A percentile compares a stretch with the other conserved stretches of the same genome.
Evolutionary conservation across 495 filamentous ascomycete genomes (phyloP).

Genomic region (Cercophora sp.): DNA sequence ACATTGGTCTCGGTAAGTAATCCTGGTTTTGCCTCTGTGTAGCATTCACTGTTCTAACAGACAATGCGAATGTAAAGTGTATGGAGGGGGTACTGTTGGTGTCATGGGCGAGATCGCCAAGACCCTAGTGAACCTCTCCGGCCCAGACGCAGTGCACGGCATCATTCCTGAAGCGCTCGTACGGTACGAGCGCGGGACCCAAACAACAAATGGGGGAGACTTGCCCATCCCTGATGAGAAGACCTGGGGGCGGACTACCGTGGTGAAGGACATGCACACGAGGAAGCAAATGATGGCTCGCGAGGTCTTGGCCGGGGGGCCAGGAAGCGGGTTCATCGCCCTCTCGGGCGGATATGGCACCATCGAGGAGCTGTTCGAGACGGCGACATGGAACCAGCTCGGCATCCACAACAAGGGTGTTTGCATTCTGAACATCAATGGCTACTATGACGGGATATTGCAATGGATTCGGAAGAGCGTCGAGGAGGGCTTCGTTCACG

Average conservation of each 20-base stretch:
- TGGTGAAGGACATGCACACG: slow-evolving; percentile 93
- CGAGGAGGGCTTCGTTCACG: slow-evolving; percentile 67
- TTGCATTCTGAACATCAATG: slow-evolving; percentile 77
- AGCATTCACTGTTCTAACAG: no score
- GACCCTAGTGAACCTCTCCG: slow-evolving; percentile 80
- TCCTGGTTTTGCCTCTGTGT: no score
- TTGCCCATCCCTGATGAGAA: slow-evolving; percentile 51
- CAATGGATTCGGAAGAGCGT: slow-evolving; percentile 79
- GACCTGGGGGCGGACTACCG: slow-evolving; percentile 76
- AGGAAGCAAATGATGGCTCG: slow-evolving; percentile 89
- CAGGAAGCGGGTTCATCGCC: slow-evolving; percentile 84
- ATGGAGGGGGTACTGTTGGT: slow-evolving; percentile 90
- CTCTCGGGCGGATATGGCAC: slow-evolving; percentile 90
- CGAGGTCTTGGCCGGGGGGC: slow-evolving; percentile 75
- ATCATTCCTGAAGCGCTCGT: slow-evolving; percentile 86
- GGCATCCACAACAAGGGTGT: slow-evolving; percentile 85
- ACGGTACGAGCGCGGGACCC: slow-evolving; percentile 64
- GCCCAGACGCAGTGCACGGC: slow-evolving; percentile 81
- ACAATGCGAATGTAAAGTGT: slow-evolving; percentile 59
- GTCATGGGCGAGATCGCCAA: slow-evolving; percentile 91
- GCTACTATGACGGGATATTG: slow-evolving; percentile 85
- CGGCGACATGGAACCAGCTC: slow-evolving; percentile 95
- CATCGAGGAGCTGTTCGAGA: slow-evolving; percentile 94
- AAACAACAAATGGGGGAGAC: slow-evolving; percentile 24
- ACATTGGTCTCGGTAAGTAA: slow-evolving; percentile 61